phyloP scores from a whole-genome alignment of 2,329 filamentous ascomycete species.

The Alternaria arborescens region DNA sequence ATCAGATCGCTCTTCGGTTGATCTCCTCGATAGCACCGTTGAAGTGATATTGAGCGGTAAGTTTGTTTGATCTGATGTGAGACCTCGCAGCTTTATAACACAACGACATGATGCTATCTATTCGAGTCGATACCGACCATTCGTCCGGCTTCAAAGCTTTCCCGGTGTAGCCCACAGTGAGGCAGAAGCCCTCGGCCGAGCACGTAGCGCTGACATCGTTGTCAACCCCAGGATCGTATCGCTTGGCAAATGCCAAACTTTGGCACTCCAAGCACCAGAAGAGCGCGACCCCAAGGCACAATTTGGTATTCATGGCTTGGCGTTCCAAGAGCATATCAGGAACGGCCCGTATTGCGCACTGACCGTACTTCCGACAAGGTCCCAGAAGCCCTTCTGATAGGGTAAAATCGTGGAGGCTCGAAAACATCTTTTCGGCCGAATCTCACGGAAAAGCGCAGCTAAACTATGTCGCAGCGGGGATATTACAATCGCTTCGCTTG shows the following conservation, averaged over 20 bases:
- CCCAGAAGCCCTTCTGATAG: background rate
- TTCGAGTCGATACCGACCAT: background rate
- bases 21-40: background rate
- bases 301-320: background rate
- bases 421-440: background rate
- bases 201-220: background rate
- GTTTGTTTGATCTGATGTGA: background rate
- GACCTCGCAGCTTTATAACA: background rate
- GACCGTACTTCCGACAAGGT: background rate
- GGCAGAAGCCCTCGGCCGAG: background rate
- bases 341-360: background rate
- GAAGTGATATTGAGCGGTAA: background rate
- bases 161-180: slow-evolving; percentile 7
- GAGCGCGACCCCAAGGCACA: background rate
- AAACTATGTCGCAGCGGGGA: background rate
- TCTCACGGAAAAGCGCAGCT: background rate
- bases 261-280: background rate
- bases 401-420: background rate
- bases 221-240: background rate
- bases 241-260: background rate
- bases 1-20: background rate
- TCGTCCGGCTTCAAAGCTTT: background rate
- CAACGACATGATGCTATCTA: background rate
- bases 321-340: background rate
- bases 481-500: background rate